These are phyloP conservation scores for Thalassiosira mediterranea DNA, from an alignment of 352 stramenopile species.

Conservation along the genomic window DNA sequence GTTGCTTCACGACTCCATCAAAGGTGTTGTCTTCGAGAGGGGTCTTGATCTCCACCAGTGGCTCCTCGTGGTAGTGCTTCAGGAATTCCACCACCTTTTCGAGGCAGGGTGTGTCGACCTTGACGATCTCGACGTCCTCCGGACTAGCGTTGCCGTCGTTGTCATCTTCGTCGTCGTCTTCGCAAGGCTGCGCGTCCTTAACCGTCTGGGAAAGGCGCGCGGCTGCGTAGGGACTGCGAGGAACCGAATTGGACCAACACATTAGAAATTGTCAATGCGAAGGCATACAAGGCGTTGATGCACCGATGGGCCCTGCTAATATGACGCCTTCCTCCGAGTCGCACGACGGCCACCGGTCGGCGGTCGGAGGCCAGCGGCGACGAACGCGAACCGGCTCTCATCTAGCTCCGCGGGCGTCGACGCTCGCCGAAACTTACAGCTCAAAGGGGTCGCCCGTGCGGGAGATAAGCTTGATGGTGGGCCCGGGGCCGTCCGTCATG, in stretches of 20 bases:
- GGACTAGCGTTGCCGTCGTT: constrained; percentile 24
- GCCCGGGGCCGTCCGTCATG: neutral
- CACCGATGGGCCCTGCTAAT: neutral
- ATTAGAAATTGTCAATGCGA: neutral
- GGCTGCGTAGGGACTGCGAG: constrained; percentile 1
- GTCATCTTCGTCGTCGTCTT: constrained; percentile 42
- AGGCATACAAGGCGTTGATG: constrained; percentile 2
- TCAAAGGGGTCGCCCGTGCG: constrained; percentile 24
- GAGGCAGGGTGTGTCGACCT: constrained; percentile 52
- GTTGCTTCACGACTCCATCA: constrained; percentile 67
- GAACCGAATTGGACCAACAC: neutral
- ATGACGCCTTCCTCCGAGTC: neutral
- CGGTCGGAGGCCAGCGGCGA: neutral
- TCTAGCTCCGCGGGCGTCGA: neutral
- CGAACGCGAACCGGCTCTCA: neutral
- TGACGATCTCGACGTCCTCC: constrained; percentile 53
- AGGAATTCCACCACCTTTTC: constrained; percentile 77
- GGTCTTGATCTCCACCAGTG: constrained; percentile 69
- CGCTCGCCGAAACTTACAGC: constrained; percentile 18
- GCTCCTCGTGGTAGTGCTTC: constrained; percentile 69
- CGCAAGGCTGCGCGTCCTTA: constrained; percentile 26
- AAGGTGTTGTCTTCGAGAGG: constrained; percentile 71
- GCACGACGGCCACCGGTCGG: neutral
- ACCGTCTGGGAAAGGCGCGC: constrained; percentile 44
- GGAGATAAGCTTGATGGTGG: constrained; percentile 38